These are phyloP conservation scores for Penstemon davidsonii DNA, from an alignment of 257 asterid genomes.

Conservation along the genomic window DNA sequence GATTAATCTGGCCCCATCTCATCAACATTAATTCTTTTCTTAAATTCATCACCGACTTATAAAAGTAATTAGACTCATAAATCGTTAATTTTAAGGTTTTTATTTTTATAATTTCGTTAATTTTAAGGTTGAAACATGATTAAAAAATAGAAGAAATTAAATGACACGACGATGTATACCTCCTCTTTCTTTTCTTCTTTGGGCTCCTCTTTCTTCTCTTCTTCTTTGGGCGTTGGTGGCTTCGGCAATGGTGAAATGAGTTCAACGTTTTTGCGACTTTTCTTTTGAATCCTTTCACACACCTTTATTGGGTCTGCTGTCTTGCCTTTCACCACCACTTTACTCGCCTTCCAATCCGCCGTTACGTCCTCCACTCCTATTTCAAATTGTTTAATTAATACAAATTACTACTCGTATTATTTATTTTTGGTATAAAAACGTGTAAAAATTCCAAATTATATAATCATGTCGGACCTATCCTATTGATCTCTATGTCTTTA, in stretches of 20 bases:
- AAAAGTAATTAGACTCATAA: too few relatives aligned
- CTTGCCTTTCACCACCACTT: conserved; percentile 85
- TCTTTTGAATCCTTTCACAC: conserved; percentile 63
- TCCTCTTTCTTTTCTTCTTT: conserved; percentile 45
- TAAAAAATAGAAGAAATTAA: neutral
- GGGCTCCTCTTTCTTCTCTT: conserved; percentile 32
- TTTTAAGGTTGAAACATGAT: neutral
- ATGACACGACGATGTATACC: neutral
- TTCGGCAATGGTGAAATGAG: conserved; percentile 67
- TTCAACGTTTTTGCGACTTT: conserved; percentile 63
- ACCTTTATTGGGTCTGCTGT: conserved; percentile 68
- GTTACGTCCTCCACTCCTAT: conserved; percentile 71
- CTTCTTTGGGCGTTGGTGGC: conserved; percentile 34
- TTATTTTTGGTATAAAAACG: conserved; percentile 29
- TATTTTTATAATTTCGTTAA: neutral
- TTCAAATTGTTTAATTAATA: neutral
- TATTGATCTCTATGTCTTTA: conserved; percentile 22
- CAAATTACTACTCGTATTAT: neutral
- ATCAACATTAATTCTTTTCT: neutral
- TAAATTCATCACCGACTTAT: neutral
- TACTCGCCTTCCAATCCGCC: conserved; percentile 66
- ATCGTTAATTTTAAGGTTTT: neutral
- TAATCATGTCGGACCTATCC: conserved; percentile 24
- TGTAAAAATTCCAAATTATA: conserved; percentile 24
- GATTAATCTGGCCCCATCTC: conserved; percentile 12